A percentile compares a stretch with the other conserved stretches of the same genome.
phyloP scores from a whole-genome alignment of 1,284 basidiomycete species.

The Sparassis latifolia region DNA sequence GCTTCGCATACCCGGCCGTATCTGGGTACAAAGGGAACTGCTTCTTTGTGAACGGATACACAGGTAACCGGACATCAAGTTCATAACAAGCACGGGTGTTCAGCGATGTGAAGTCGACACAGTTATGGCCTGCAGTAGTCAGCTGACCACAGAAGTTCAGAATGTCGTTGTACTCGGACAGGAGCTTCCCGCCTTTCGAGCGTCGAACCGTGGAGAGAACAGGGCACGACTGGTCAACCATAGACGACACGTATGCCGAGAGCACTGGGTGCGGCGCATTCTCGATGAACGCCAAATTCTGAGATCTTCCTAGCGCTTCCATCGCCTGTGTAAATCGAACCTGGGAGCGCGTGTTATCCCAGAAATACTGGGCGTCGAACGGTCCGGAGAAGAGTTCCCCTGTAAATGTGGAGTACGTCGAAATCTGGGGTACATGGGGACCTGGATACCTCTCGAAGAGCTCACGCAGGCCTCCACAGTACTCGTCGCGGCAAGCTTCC shows the following conservation, averaged over 20 bases:
- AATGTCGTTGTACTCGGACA: background rate
- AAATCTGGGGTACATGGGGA: conserved; percentile 8
- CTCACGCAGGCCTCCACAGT: conserved; percentile 14
- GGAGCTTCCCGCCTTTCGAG: conserved; percentile 8
- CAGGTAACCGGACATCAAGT: no score
- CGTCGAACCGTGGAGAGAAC: conserved; percentile 28
- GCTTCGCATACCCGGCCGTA: no score
- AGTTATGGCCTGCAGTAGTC: no score
- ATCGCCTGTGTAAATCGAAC: conserved; percentile 27
- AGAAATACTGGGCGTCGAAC: conserved; percentile 10
- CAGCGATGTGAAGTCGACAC: no score
- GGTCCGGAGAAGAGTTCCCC: conserved; percentile 13
- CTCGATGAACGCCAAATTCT: conserved; percentile 25
- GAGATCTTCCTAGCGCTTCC: conserved; percentile 11
- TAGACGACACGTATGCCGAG: conserved; percentile 23
- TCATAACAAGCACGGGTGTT: no score
- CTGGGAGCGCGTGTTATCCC: conserved; percentile 24
- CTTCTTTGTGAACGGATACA: no score
- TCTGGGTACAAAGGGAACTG: no score
- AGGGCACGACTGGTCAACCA: conserved; percentile 12
- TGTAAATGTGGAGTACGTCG: conserved; percentile 22
- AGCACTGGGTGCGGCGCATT: conserved; percentile 32
- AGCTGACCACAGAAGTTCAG: background rate
- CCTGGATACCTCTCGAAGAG: conserved; percentile 18
- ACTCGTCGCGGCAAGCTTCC: conserved; percentile 25